phyloP scores from a whole-genome alignment of 352 stramenopile species.

The Globisporangium ultimum region DNA sequence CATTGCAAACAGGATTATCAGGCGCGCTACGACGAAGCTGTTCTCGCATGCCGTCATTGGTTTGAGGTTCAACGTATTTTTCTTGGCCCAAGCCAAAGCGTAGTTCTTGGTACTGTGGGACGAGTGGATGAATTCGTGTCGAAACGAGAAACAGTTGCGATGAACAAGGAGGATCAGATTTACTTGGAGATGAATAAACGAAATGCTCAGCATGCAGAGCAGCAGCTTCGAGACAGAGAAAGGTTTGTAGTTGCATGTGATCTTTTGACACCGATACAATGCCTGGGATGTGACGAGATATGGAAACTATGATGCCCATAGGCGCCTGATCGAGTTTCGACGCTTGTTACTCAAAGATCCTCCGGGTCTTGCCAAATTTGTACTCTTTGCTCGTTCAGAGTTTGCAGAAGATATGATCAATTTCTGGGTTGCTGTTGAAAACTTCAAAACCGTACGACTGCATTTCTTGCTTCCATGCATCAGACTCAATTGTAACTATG shows the following conservation, averaged over 20 bases:
- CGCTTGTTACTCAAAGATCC: constrained; percentile 34
- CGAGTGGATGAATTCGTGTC: constrained; percentile 34
- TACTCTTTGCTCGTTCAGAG: constrained; percentile 41
- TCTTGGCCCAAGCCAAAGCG: constrained; percentile 11
- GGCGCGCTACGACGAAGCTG: constrained; percentile 23
- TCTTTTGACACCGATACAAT: too few species aligned
- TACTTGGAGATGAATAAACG: constrained; percentile 18
- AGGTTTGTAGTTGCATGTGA: constrained; percentile 11
- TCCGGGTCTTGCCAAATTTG: constrained; percentile 26
- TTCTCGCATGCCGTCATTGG: constrained; percentile 20
- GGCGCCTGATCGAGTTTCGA: constrained; percentile 30
- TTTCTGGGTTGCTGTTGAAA: constrained; percentile 65
- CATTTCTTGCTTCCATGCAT: not conserved
- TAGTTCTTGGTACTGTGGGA: constrained; percentile 17
- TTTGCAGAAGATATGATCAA: constrained; percentile 52
- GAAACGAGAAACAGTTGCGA: constrained; percentile 31
- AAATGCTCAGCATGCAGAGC: constrained; percentile 17
- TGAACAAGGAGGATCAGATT: constrained; percentile 30
- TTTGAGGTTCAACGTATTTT: constrained; percentile 12
- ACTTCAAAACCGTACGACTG: constrained; percentile 37
- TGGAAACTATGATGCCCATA: constrained; percentile 7
- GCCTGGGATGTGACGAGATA: too few species aligned
- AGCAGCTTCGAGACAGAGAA: constrained; percentile 25
- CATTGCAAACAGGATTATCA: constrained; percentile 13
- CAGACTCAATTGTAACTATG: too few species aligned